Conservation (phyloP, 1,284 basidiomycete species). For the Lentinula novae-zelandiae region DNA sequence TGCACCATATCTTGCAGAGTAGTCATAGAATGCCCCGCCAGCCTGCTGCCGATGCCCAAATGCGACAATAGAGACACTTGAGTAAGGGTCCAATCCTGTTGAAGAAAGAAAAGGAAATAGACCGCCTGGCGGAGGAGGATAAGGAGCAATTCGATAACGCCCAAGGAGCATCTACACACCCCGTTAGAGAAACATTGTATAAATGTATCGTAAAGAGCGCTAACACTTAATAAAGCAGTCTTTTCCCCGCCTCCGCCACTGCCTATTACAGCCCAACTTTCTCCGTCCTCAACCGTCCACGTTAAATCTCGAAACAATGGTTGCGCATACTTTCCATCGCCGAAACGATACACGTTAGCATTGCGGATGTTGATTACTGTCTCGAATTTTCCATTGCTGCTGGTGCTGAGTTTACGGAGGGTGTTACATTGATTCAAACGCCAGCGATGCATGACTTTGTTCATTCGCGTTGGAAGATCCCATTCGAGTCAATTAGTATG, state of each 20-base stretch:
- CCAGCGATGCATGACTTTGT: neutral
- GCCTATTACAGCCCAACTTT: constrained; percentile 74
- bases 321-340: constrained; percentile 35
- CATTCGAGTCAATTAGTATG: too few relatives aligned
- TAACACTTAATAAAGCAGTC: constrained; percentile 57
- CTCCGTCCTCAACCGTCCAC: constrained; percentile 58
- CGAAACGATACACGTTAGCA: constrained; percentile 49
- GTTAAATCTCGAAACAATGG: constrained; percentile 52
- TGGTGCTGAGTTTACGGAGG: neutral
- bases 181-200: neutral
- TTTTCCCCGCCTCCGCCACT: constrained; percentile 52
- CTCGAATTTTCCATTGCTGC: neutral
- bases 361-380: constrained; percentile 35
- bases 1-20: constrained; percentile 85
- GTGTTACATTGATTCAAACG: neutral
- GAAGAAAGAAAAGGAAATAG: constrained; percentile 67
- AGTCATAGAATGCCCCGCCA: constrained; percentile 85
- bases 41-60: constrained; percentile 64
- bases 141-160: constrained; percentile 62
- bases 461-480: too few relatives aligned
- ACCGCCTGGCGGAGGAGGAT: constrained; percentile 54
- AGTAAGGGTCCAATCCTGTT: constrained; percentile 39
- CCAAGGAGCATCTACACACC: constrained; percentile 58
- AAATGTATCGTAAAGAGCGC: constrained; percentile 16
- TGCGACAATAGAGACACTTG: constrained; percentile 62